Percentiles rank a stretch among this genome's conserved stretches.
phyloP scores from a whole-genome alignment of 2,329 filamentous ascomycete genomes.

The Cladophialophora carrionii region DNA sequence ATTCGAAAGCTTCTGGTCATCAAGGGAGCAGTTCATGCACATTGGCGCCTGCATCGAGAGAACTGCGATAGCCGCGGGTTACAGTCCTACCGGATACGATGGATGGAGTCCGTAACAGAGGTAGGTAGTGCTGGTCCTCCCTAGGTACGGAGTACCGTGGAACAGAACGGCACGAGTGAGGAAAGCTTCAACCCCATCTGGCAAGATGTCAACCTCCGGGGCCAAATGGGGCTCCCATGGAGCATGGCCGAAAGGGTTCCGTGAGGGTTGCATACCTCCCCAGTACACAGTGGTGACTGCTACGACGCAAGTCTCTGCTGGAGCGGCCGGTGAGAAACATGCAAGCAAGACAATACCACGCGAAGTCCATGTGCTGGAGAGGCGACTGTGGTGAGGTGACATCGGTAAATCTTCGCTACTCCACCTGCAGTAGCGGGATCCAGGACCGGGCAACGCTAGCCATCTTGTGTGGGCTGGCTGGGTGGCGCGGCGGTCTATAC shows the following conservation, averaged over 20 bases:
- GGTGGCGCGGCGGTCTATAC: background rate
- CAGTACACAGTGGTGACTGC: background rate
- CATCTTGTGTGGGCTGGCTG: background rate
- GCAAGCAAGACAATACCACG: background rate
- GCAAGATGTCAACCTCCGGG: background rate
- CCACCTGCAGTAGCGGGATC: background rate
- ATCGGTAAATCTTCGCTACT: constrained; percentile 1
- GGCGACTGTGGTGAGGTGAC: background rate
- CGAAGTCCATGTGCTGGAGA: background rate
- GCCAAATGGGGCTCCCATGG: background rate
- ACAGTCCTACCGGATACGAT: background rate
- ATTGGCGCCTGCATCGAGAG: background rate
- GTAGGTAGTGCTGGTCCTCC: background rate
- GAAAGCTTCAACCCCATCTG: background rate
- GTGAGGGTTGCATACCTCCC: background rate
- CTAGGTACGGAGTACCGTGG: too few species aligned
- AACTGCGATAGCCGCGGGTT: background rate
- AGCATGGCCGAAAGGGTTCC: background rate
- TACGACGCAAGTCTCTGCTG: background rate
- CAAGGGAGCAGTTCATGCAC: background rate
- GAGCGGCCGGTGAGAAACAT: background rate
- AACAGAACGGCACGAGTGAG: background rate
- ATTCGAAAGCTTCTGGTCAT: background rate
- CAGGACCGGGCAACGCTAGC: background rate
- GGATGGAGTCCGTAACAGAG: background rate